Evolutionary conservation across 2,329 filamentous ascomycete genomes (phyloP).

Genomic region (Diaporthe citriasiana): DNA sequence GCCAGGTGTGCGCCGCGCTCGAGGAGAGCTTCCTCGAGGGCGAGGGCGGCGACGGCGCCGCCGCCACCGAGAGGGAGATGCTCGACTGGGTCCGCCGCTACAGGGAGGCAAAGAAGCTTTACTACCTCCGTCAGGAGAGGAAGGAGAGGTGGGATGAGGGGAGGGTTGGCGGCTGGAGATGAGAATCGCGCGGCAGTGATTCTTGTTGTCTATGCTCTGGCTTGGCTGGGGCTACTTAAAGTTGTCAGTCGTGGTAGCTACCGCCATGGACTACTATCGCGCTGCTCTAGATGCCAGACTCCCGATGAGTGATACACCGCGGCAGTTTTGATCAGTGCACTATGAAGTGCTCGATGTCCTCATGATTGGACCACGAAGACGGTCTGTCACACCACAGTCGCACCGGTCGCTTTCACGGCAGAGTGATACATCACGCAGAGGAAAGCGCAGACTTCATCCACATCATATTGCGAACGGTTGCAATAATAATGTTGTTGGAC

Average conservation of each 20-base stretch:
- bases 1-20: slow-evolving; percentile 81
- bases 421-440: not conserved
- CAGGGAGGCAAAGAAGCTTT: slow-evolving; percentile 82
- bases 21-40: slow-evolving; percentile 93
- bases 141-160: slow-evolving; percentile 97
- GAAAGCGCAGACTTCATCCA: not conserved
- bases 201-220: not conserved
- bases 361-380: not conserved
- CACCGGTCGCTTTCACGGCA: not conserved
- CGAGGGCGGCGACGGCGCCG: slow-evolving; percentile 59
- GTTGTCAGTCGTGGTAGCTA: not conserved
- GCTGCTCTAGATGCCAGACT: not conserved
- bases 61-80: slow-evolving; percentile 84
- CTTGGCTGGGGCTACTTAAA: not conserved
- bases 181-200: slow-evolving; percentile 48
- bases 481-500: not conserved
- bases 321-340: not conserved
- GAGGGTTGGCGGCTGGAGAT: slow-evolving; percentile 93
- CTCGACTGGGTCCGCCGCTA: slow-evolving; percentile 87
- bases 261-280: too few species aligned
- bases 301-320: too few species aligned
- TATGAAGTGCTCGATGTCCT: not conserved
- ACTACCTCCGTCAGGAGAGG: slow-evolving; percentile 85
- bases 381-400: not conserved
- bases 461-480: not conserved